These are phyloP conservation scores for Tothia fuscella DNA, from an alignment of 2,329 filamentous ascomycete species.

Conservation along the genomic window DNA sequence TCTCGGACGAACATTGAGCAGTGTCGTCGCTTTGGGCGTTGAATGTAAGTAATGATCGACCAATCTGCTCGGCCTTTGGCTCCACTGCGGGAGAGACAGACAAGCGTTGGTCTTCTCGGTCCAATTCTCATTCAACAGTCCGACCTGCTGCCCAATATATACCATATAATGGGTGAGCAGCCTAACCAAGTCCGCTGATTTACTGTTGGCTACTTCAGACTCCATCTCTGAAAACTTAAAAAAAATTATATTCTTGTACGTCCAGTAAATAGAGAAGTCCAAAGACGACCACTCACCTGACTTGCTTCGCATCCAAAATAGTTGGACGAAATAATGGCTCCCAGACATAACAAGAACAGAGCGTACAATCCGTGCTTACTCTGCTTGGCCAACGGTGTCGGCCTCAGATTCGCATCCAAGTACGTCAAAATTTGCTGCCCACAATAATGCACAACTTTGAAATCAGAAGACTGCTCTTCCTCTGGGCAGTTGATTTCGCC, in stretches of 20 bases:
- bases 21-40: no score
- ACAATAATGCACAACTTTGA: slow-evolving; percentile 3
- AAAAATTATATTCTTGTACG: no score
- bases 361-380: slow-evolving; percentile 1
- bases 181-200: background rate
- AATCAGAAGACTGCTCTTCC: background rate
- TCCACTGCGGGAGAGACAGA: no score
- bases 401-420: background rate
- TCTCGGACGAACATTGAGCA: no score
- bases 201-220: no score
- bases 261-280: no score
- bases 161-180: slow-evolving; percentile 5
- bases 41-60: no score
- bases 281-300: no score
- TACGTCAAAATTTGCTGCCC: background rate
- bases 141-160: slow-evolving; percentile 1
- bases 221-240: no score
- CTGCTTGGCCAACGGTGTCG: background rate
- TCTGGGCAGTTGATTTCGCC: background rate
- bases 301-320: background rate
- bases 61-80: no score
- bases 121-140: background rate
- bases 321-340: slow-evolving; percentile 1
- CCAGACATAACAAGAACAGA: background rate
- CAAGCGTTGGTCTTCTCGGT: no score